Conservation (phyloP, 2,329 filamentous ascomycete species). For the Aspergillus sp. region DNA sequence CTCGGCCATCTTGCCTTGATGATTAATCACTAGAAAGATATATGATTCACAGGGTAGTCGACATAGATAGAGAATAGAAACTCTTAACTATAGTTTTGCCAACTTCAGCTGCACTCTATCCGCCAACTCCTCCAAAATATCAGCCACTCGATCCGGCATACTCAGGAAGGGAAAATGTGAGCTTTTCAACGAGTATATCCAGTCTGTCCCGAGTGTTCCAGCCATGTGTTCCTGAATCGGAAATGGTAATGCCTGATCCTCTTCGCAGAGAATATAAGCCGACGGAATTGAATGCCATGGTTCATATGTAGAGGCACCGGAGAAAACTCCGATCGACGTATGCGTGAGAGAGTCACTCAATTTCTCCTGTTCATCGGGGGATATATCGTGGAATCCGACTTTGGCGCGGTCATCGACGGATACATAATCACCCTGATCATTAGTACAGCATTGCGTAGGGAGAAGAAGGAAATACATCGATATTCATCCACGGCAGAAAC, state of each 20-base stretch:
- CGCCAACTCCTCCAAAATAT: constrained; percentile 17
- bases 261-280: constrained; percentile 32
- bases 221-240: constrained; percentile 27
- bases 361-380: constrained; percentile 15
- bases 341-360: constrained; percentile 16
- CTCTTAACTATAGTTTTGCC: too few relatives aligned
- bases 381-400: constrained; percentile 27
- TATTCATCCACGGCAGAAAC: constrained; percentile 13
- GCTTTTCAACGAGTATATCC: constrained; percentile 26
- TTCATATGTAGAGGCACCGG: constrained; percentile 19
- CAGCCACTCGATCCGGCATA: constrained; percentile 28
- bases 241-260: constrained; percentile 28
- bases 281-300: constrained; percentile 31
- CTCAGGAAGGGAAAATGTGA: constrained; percentile 41
- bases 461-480: too few relatives aligned
- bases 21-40: too few relatives aligned
- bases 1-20: constrained; percentile 1
- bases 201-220: constrained; percentile 19
- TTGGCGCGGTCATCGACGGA: constrained; percentile 1
- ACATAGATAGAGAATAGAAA: too few relatives aligned
- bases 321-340: constrained; percentile 23
- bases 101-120: too few relatives aligned
- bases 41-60: too few relatives aligned
- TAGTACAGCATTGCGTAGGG: too few relatives aligned
- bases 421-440: constrained; percentile 12